Evolutionary conservation across 306 rosid species (phyloP), one percentile per base, ranked within the genome.

Genomic region (Rubus idaeus): DNA sequence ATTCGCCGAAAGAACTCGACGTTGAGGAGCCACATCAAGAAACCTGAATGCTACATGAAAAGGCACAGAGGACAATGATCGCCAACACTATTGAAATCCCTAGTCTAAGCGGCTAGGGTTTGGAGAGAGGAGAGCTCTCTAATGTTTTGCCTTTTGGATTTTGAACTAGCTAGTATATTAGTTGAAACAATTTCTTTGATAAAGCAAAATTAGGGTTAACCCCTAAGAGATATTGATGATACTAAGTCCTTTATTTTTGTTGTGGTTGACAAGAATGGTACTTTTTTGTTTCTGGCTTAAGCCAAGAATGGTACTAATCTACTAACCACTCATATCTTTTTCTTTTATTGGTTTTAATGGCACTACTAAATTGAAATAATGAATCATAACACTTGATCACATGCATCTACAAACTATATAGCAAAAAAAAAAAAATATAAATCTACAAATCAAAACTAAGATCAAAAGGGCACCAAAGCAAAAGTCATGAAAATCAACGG

Each of bases 401-500:
- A 74, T 40, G 40, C 21, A 45, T 58, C 56, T 58, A 20, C 42
- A 42, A 12, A n/a, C 26, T 17, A 9, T 35, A 20, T 8, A 5
- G 14, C 21, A 30, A 35, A n/a, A n/a, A n/a, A n/a, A n/a, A n/a
- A n/a, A n/a, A n/a, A 35, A 9, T 1, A 37, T 21, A 40, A 40
- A 2, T 62, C 42, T 16, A 78, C 10, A 8, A 49, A 13, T 12
- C 1, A 26, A 35, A 78, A 7, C 3, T 18, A 26, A 42, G 42
- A 68, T 18, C 70, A 44, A 30, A 30, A 40, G 49, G 42, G 40
- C 51, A 46, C 46, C 65, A 64, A 71, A 18, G 17, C 46, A 60
- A 58, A 75, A 58, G 76, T 68, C 76, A 68, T 75, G 41, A 47
- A 75, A 21, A 68, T 75, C 80, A 11, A 75, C 50, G 57, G 80